phyloP scores from a whole-genome alignment of 176 grass and related monocot genomes.

The Oryza coarctata region DNA sequence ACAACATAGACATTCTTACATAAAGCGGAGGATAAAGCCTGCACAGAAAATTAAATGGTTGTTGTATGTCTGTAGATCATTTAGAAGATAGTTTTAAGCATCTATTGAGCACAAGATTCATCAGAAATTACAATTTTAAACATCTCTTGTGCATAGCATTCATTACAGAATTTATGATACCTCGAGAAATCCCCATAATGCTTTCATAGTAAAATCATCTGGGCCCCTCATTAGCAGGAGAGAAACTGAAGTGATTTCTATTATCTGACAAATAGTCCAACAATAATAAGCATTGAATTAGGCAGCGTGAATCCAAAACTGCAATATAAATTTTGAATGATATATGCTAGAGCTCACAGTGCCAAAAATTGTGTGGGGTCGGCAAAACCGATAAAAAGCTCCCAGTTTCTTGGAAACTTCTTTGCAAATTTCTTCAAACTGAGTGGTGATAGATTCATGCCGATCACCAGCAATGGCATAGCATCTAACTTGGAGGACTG shows the following conservation, averaged over 20 bases:
- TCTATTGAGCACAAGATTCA: not conserved
- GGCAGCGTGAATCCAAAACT: not conserved
- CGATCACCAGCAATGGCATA: not conserved
- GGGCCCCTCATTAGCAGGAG: slow-evolving; percentile 59
- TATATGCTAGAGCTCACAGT: slow-evolving; percentile 50
- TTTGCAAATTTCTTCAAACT: not conserved
- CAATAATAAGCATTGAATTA: not conserved
- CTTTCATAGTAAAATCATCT: slow-evolving; percentile 48
- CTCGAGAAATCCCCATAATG: slow-evolving; percentile 56
- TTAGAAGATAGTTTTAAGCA: not conserved
- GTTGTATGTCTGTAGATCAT: not conserved
- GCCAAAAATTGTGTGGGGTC: slow-evolving; percentile 79
- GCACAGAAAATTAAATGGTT: not conserved
- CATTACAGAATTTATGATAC: slow-evolving; percentile 24
- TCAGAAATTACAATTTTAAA: not conserved
- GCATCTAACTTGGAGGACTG: slow-evolving; percentile 11
- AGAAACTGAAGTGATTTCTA: slow-evolving; percentile 76
- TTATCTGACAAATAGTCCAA: slow-evolving; percentile 45
- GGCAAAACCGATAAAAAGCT: slow-evolving; percentile 66
- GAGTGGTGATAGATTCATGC: not conserved
- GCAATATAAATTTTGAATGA: not conserved
- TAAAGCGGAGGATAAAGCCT: slow-evolving; percentile 71
- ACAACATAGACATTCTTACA: slow-evolving; percentile 93
- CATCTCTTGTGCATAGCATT: not conserved
- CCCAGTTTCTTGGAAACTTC: slow-evolving; percentile 21